These are phyloP conservation scores for Naegleria gruberi DNA, from an alignment of 208 protist genomes.

Conservation along the genomic window DNA sequence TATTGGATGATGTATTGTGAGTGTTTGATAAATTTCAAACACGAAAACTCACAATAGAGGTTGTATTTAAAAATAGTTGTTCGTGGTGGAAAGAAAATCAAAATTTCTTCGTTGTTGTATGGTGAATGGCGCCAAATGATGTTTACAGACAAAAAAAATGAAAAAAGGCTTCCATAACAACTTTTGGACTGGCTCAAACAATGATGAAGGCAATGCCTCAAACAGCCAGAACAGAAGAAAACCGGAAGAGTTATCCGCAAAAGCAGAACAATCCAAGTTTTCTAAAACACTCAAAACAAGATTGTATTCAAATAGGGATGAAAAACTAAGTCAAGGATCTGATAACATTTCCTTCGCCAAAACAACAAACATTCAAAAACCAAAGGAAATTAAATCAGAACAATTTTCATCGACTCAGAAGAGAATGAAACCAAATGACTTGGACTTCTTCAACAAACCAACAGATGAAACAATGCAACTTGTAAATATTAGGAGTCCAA, in stretches of 20 bases:
- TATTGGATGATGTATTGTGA: too few relatives aligned
- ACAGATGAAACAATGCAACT: neutral
- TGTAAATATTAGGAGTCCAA: neutral
- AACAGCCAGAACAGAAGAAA: neutral
- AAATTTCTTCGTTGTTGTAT: neutral
- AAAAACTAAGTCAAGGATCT: neutral
- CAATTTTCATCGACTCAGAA: neutral
- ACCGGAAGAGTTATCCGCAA: neutral
- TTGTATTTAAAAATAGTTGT: too few relatives aligned
- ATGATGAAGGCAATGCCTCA: neutral
- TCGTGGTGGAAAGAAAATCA: too few relatives aligned
- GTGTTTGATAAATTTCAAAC: too few relatives aligned
- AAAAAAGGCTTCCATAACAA: neutral
- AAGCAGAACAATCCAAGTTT: neutral
- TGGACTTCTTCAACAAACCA: neutral
- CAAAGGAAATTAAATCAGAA: neutral
- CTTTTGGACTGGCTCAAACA: neutral
- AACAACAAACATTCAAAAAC: neutral
- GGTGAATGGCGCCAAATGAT: neutral
- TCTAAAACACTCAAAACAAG: neutral
- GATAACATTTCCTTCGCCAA: neutral
- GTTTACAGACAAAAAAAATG: neutral
- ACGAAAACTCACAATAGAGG: too few relatives aligned
- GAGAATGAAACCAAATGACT: neutral
- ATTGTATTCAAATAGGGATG: neutral